Base-by-base conservation (phyloP, 306 rosid species). In the Corylus heterophylla region DNA sequence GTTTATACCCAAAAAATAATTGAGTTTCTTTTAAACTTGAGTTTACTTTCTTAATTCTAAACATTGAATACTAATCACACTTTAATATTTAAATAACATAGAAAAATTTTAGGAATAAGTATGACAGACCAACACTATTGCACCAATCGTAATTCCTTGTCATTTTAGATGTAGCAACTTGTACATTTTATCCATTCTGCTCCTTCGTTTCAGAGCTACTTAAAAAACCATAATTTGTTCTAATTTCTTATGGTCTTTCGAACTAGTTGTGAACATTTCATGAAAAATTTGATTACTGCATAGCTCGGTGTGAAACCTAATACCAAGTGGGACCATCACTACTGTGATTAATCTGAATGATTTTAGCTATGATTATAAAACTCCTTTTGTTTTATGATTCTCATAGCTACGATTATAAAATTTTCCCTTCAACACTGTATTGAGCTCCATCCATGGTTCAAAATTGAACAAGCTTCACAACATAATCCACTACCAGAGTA, bases 321-420 rank as follows among this genome's bases (percentile, higher is more conserved):
- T 64, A 31, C 70, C 22, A 64, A 64, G 25, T 58, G 45, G 25
- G 70, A 64, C 70, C 70, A 62, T 62, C 44, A 29, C n/a, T 62
- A 27, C 17, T 62, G n/a, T 62, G 16, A 14, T 62, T 4, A 64
- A 64, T 17, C 45, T 64, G 48, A 22, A 64, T 64, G 70, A 64
- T 64, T 39, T 31, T 14, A 64, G 29, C 45, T 39, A 7, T 11
- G 20, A 64, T 64, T 9, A 14, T 14, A 64, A 13, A 35, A 31
- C 48, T 35, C 48, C 35, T 37, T 29, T 64, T 31, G 44, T 37
- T 35, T 31, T 64, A 25, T 4, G 6, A 13, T 37, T 35, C 14
- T 35, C 70, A 31, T 64, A 31, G 66, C 29, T 14, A 25, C 37
- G 35, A 31, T 31, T 31, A 31, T 31, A 1, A 64, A 35, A 14